Evolutionary conservation across 257 asterid species (phyloP), one percentile per base, ranked within the genome.

Genomic region (Penstemon davidsonii): DNA sequence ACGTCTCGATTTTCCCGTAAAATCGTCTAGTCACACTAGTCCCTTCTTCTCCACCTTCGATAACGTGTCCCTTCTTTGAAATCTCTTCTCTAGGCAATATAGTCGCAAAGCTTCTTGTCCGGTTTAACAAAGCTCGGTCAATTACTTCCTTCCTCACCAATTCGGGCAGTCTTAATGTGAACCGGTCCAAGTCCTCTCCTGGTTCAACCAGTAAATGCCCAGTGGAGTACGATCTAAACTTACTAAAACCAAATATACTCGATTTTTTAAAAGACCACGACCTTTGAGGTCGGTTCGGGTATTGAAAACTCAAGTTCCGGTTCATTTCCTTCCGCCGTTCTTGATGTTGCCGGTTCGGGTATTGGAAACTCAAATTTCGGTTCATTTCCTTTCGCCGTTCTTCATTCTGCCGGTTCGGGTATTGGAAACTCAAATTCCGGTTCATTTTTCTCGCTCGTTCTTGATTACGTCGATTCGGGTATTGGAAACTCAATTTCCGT

Each of bases 191-290:
- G 39, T 78, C 78, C n/a, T 69, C 79, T 1, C 78, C 88, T 25
- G 80, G 86, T 65, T 55, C 58, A 55, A 86, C 96, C 76, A 91
- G 4, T 0, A 91, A 87, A 66, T 93, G 97, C 3, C 99, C 99
- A 4, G 99, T 85, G 0, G 88, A 83, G 42, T 85, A 84, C 13
- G 91, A 85, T 15, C 88, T 75, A 41, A 83, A 82, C 63, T 76
- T 82, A 7, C 73, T 85, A 0, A 61, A 5, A 10, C 55, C 62
- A 36, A 76, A 64, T 8, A 71, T 43, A 46, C 45, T 58, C 6
- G 80, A 75, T 45, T 72, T 67, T 15, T 44, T 55, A 4, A 76
- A 7, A 4, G 86, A 78, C 43, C 33, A 25, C 33, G 33, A 25
- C 33, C 33, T 25, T 2, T 25, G 33, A 25, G 33, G 33, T 25